phyloP scores from a whole-genome alignment of 2,329 filamentous ascomycete genomes.

The Mollisiaceae sp. region DNA sequence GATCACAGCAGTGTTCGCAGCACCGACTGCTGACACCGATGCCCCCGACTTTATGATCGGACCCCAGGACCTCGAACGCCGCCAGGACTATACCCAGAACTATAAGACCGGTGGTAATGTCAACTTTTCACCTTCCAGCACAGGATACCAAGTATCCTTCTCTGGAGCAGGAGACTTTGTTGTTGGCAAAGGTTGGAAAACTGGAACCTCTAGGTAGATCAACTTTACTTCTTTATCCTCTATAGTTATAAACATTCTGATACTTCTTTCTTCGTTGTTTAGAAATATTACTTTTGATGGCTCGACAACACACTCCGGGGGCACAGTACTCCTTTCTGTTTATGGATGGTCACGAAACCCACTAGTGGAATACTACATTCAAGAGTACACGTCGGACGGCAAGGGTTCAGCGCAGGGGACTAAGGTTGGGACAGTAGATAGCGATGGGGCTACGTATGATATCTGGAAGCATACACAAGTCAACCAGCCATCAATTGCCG shows the following conservation, averaged over 20 bases:
- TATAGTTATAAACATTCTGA: neutral
- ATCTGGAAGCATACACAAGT: slow-evolving; percentile 45
- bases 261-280: neutral
- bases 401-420: slow-evolving; percentile 48
- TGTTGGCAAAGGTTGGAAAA: slow-evolving; percentile 28
- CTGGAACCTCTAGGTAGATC: slow-evolving; percentile 21
- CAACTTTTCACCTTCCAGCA: slow-evolving; percentile 22
- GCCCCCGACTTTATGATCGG: slow-evolving; percentile 22
- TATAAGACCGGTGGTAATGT: slow-evolving; percentile 33
- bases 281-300: slow-evolving; percentile 51
- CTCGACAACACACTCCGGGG: slow-evolving; percentile 47
- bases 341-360: slow-evolving; percentile 56
- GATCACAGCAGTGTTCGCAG: neutral
- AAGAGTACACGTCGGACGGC: slow-evolving; percentile 55
- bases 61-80: slow-evolving; percentile 16
- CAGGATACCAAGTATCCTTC: slow-evolving; percentile 27
- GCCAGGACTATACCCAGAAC: slow-evolving; percentile 32
- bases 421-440: slow-evolving; percentile 54
- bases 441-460: slow-evolving; percentile 58
- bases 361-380: slow-evolving; percentile 52
- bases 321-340: slow-evolving; percentile 56
- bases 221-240: neutral
- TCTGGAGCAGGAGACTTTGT: slow-evolving; percentile 28
- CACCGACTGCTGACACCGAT: neutral
- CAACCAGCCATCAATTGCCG: slow-evolving; percentile 51